These are phyloP conservation scores for Candida adriatica DNA, from an alignment of 805 yeast genomes.

Conservation along the genomic window DNA sequence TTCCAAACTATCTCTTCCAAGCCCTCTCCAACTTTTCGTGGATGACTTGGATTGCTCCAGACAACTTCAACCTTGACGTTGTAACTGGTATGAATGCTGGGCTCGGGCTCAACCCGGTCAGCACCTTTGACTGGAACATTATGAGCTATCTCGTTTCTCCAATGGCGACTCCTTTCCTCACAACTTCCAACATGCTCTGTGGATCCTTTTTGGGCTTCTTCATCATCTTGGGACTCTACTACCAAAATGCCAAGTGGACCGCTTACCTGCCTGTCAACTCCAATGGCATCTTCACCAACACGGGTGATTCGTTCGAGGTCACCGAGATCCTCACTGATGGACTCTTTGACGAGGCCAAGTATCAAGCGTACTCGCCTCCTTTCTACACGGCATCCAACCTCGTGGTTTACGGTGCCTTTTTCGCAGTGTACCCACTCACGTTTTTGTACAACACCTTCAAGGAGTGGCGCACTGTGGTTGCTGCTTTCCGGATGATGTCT, in stretches of 20 bases:
- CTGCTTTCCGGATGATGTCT: conserved; percentile 8
- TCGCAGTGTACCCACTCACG: conserved; percentile 40
- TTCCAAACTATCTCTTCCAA: conserved; percentile 36
- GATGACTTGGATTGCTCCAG: conserved; percentile 53
- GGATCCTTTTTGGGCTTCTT: conserved; percentile 30
- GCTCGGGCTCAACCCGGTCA: conserved; percentile 45
- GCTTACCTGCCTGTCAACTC: conserved; percentile 38
- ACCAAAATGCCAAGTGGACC: conserved; percentile 34
- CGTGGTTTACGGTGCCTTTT: conserved; percentile 49
- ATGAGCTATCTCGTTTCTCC: conserved; percentile 22
- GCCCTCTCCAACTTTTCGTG: conserved; percentile 42
- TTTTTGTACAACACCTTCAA: conserved; percentile 38
- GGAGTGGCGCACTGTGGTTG: conserved; percentile 33
- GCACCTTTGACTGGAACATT: conserved; percentile 49
- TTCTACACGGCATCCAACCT: conserved; percentile 58
- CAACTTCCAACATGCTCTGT: conserved; percentile 24
- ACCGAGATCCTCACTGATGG: conserved; percentile 39
- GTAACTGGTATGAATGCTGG: conserved; percentile 43
- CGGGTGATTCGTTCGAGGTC: conserved; percentile 41
- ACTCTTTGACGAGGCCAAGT: conserved; percentile 38
- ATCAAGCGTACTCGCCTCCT: conserved; percentile 56
- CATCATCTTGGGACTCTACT: conserved; percentile 31
- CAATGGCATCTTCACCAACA: conserved; percentile 45
- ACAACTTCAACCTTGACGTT: conserved; percentile 38
- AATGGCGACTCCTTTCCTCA: conserved; percentile 39